A percentile compares a stretch with the other conserved stretches of the same genome.
Conservation (phyloP, 768 basidiomycete species). For the Hydnum rufescens region DNA sequence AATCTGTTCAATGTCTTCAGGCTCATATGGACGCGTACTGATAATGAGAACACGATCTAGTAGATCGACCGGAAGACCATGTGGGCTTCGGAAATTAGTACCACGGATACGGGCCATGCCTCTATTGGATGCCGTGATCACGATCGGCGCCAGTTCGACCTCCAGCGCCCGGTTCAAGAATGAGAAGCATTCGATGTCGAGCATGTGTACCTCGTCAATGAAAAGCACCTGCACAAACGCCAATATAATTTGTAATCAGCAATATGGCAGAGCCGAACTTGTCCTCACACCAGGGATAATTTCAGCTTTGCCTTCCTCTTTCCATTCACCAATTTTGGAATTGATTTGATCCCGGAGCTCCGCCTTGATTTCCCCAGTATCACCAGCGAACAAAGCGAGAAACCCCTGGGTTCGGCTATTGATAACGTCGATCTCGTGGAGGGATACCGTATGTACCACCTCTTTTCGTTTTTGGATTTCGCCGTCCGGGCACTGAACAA, state of each 20-base stretch:
- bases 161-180: slow-evolving; percentile 95
- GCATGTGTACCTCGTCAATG: slow-evolving; percentile 99
- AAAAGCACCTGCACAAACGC: slow-evolving; percentile 54
- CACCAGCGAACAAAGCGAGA: slow-evolving; percentile 83
- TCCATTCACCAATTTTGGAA: slow-evolving; percentile 90
- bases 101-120: slow-evolving; percentile 90
- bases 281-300: slow-evolving; percentile 76
- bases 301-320: slow-evolving; percentile 96
- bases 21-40: slow-evolving; percentile 68
- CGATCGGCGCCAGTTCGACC: slow-evolving; percentile 78
- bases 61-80: slow-evolving; percentile 86
- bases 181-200: slow-evolving; percentile 98
- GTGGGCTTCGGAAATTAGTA: slow-evolving; percentile 88
- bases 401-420: slow-evolving; percentile 99
- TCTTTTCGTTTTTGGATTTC: slow-evolving; percentile 97
- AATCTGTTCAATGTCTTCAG: slow-evolving; percentile 77
- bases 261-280: slow-evolving; percentile 11
- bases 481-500: slow-evolving; percentile 94
- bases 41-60: slow-evolving; percentile 93
- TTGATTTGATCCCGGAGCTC: slow-evolving; percentile 94
- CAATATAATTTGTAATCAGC: neutral
- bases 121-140: slow-evolving; percentile 96
- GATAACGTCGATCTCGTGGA: slow-evolving; percentile 99
- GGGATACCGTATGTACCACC: slow-evolving; percentile 88
- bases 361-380: slow-evolving; percentile 97